Evolutionary conservation across 352 stramenopile genomes (phyloP).

Genomic region (Phytophthora melonis): DNA sequence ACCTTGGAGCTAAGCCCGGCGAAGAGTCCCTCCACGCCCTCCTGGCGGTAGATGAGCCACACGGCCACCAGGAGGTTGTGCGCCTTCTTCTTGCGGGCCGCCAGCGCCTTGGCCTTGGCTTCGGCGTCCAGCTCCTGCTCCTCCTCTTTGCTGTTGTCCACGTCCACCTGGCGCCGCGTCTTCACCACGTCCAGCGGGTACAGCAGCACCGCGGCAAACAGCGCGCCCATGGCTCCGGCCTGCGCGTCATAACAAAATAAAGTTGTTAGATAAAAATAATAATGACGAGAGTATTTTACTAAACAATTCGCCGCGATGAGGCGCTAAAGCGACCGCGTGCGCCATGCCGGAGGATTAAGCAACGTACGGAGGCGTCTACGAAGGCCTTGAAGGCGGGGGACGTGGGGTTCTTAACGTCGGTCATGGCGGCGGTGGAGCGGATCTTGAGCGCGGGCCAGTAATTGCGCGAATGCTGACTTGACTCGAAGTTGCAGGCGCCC

Average conservation of each 20-base stretch:
- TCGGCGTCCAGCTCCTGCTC: conserved; percentile 20
- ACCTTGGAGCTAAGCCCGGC: conserved; percentile 79
- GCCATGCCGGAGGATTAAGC: too few species aligned
- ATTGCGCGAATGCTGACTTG: conserved; percentile 30
- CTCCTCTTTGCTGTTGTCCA: conserved; percentile 45
- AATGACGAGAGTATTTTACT: too few species aligned
- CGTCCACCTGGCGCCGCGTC: conserved; percentile 71
- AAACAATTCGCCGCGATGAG: too few species aligned
- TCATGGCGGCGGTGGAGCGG: conserved; percentile 23
- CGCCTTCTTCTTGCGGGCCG: conserved; percentile 48
- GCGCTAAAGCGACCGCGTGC: too few species aligned
- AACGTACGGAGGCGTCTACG: conserved; percentile 76
- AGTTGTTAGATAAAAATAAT: too few species aligned
- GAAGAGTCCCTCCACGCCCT: conserved; percentile 73
- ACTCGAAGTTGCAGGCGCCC: conserved; percentile 30
- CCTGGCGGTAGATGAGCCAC: conserved; percentile 74
- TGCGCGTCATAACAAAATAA: conserved; percentile 29
- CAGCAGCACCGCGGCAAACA: conserved; percentile 77
- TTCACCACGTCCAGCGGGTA: conserved; percentile 86
- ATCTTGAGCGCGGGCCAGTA: conserved; percentile 35
- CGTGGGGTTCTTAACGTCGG: conserved; percentile 33
- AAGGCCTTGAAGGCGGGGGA: conserved; percentile 78
- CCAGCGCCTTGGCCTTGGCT: conserved; percentile 34
- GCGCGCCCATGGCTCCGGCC: conserved; percentile 78
- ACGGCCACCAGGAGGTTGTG: conserved; percentile 63